These are phyloP conservation scores for Knufia fluminis DNA, from an alignment of 2,329 filamentous ascomycete species.

Conservation along the genomic window DNA sequence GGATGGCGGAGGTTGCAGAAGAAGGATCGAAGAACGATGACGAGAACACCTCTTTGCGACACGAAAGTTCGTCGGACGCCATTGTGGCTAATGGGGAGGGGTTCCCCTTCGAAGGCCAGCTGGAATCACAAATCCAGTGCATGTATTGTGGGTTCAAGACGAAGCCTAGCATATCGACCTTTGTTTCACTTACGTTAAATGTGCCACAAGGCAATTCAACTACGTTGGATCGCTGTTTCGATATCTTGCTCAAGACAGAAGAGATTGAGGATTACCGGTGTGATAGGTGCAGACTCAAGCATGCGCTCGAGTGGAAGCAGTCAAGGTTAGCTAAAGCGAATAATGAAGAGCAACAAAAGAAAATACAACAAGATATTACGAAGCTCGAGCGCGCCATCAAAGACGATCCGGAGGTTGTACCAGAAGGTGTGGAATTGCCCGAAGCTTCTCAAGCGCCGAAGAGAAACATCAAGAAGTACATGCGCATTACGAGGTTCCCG, in stretches of 20 bases:
- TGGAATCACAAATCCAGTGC: constrained; percentile 94
- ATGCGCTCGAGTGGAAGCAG: constrained; percentile 59
- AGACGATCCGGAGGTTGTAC: constrained; percentile 70
- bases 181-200: constrained; percentile 84
- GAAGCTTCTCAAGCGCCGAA: constrained; percentile 66
- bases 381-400: constrained; percentile 62
- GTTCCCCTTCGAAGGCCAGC: constrained; percentile 84
- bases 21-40: constrained; percentile 31
- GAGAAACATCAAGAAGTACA: constrained; percentile 76
- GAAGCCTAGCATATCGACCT: constrained; percentile 70
- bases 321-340: constrained; percentile 49
- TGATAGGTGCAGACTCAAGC: constrained; percentile 79
- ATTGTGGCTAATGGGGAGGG: constrained; percentile 46
- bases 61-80: constrained; percentile 30
- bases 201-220: constrained; percentile 78
- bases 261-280: constrained; percentile 96
- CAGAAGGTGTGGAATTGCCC: constrained; percentile 64
- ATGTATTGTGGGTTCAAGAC: constrained; percentile 83
- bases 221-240: constrained; percentile 78
- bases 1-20: constrained; percentile 24
- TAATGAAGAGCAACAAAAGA: constrained; percentile 43
- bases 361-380: constrained; percentile 50
- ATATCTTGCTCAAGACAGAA: constrained; percentile 88
- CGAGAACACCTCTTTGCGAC: constrained; percentile 27
- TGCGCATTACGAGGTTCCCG: constrained; percentile 77